Base-by-base conservation (phyloP, 306 rosid species). In the Malus asiatica region DNA sequence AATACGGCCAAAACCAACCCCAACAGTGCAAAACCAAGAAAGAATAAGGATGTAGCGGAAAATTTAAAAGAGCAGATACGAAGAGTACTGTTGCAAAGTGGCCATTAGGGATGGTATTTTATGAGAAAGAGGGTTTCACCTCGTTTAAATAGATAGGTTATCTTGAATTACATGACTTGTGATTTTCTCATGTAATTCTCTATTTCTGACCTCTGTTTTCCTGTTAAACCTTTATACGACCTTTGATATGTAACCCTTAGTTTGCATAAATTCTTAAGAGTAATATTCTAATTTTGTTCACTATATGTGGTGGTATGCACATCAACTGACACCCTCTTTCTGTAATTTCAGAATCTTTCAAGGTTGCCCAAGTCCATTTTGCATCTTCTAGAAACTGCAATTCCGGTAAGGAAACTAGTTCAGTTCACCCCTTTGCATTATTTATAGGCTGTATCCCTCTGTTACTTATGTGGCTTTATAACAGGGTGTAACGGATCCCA, bases 401-500 rank as follows among this genome's bases (percentile, higher is more conserved):
- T 95, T 78, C 99, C 99, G 83, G 97, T 92, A 90, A 70, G 60
- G 10, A 81, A 84, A 12, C 35, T 76, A 70, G 52, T 52, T 73
- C 76, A 69, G n/a, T 53, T 35, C 35, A 76, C 68, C 76, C 46
- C 32, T 63, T 78, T 30, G 40, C 22, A 40, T 53, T 63, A 67
- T 38, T 59, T 46, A 16, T 60, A 65, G 76, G 55, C 30, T 51
- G 38, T 58, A 69, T 72, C 29, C 48, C 25, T 77, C 75, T 33
- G 68, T 69, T 77, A 51, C 77, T 73, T 9, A 61, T n/a, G 18
- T 78, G 84, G 64, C 19, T 85, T 66, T 77, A 63, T 89, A 80
- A 71, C 88, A 96, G 98, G 99, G 99, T 69, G 97, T 96, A 58
- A 92, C 98, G 4, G 99, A 92, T 76, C 98, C 99, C 53, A 96